These are phyloP conservation scores for Paramecium tetraurelia DNA, from an alignment of 73 alveolate genomes.

Conservation along the genomic window DNA sequence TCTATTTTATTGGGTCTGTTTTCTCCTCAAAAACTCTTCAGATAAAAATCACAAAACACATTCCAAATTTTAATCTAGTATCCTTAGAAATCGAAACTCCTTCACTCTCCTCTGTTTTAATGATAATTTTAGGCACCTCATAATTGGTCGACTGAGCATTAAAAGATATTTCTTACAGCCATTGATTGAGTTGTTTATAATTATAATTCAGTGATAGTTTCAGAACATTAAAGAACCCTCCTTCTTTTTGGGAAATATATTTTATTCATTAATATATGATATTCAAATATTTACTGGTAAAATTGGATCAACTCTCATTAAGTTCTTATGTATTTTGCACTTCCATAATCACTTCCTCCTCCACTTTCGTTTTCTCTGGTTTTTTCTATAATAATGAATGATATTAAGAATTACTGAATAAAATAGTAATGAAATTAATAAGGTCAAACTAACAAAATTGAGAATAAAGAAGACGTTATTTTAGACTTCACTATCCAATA, in stretches of 20 bases:
- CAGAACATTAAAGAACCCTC: neutral
- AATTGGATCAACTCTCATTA: neutral
- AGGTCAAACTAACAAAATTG: neutral
- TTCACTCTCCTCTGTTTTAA: slow-evolving; percentile 30
- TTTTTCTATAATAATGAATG: neutral
- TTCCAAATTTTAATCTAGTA: slow-evolving; percentile 2
- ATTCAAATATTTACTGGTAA: neutral
- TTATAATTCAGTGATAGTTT: neutral
- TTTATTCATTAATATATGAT: neutral
- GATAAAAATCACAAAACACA: slow-evolving; percentile 25
- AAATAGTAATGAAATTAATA: neutral
- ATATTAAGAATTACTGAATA: neutral
- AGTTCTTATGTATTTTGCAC: neutral
- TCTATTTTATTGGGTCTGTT: neutral
- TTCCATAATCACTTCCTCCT: neutral
- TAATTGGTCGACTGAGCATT: slow-evolving; percentile 15
- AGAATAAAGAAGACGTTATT: neutral
- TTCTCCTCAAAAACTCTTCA: neutral
- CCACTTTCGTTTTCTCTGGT: neutral
- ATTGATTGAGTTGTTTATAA: neutral
- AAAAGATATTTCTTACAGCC: neutral
- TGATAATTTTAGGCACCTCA: neutral
- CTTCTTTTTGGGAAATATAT: neutral
- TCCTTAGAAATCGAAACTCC: neutral
- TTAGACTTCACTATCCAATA: neutral